A percentile compares a stretch with the other conserved stretches of the same genome.
phyloP scores from a whole-genome alignment of 1,139 yeast species.

The Meyerozyma carpophila region DNA sequence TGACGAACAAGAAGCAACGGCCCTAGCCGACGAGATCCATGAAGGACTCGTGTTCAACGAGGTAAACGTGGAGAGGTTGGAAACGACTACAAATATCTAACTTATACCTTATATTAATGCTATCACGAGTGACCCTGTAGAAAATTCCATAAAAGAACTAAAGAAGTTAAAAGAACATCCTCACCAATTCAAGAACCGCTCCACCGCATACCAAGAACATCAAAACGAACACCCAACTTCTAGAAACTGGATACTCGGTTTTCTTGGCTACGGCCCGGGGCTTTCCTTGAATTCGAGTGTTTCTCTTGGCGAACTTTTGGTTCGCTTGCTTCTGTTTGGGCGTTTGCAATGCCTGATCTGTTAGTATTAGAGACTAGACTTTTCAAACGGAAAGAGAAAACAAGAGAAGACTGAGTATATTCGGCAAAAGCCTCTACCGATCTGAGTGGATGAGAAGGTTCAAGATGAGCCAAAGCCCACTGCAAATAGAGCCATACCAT shows the following conservation, averaged over 20 bases:
- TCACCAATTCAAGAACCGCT: constrained; percentile 65
- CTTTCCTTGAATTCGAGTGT: constrained; percentile 67
- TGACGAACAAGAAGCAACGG: neutral
- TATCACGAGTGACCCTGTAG: constrained; percentile 1
- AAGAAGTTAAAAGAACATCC: constrained; percentile 36
- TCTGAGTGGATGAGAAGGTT: neutral
- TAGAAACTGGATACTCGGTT: constrained; percentile 46
- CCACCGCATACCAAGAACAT: constrained; percentile 79
- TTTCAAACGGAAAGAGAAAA: constrained; percentile 1
- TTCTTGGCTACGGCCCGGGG: constrained; percentile 35
- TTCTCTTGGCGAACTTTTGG: constrained; percentile 69
- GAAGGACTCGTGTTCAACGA: neutral
- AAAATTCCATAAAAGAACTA: neutral
- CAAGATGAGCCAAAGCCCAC: constrained; percentile 1
- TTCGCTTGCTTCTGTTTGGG: constrained; percentile 85
- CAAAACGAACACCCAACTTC: constrained; percentile 55
- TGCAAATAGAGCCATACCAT: constrained; percentile 1
- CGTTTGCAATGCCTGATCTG: constrained; percentile 53
- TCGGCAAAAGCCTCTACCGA: constrained; percentile 1
- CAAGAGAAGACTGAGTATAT: neutral
- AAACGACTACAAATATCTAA: constrained; percentile 1
- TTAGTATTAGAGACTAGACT: neutral
- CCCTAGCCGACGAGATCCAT: neutral
- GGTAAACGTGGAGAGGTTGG: neutral
- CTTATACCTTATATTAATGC: constrained; percentile 1